Conservation (phyloP, 2,329 filamentous ascomycete species). For the Fusarium lyarnte region DNA sequence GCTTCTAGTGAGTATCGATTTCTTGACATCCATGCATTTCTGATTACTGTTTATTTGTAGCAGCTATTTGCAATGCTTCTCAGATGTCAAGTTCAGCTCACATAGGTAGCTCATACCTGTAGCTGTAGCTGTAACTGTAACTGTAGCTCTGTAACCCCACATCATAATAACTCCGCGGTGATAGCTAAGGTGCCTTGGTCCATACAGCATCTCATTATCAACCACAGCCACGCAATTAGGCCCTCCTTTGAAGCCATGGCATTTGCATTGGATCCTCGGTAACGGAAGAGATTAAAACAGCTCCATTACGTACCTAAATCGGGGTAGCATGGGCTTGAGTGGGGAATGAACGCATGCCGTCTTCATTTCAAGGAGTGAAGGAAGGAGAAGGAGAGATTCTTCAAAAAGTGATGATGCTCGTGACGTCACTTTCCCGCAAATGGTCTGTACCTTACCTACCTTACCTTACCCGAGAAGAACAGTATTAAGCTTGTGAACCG, state of each 20-base stretch:
- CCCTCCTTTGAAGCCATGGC: background rate
- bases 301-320: conserved; percentile 9
- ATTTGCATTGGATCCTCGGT: conserved; percentile 17
- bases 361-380: conserved; percentile 18
- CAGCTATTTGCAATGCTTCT: background rate
- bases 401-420: conserved; percentile 28
- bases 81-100: background rate
- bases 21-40: background rate
- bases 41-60: background rate
- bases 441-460: conserved; percentile 1
- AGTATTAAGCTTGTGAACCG: conserved; percentile 31
- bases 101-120: background rate
- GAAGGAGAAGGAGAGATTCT: background rate
- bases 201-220: background rate
- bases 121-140: background rate
- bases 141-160: background rate
- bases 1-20: background rate
- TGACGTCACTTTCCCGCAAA: conserved; percentile 36
- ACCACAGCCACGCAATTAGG: conserved; percentile 14
- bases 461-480: background rate
- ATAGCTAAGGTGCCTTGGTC: background rate
- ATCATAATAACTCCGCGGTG: background rate
- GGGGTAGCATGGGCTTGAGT: conserved; percentile 9
- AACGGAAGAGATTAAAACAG: background rate
- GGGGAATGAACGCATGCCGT: conserved; percentile 20